Conservation (phyloP, 495 filamentous ascomycete species). For the Neurospora hispaniola region DNA sequence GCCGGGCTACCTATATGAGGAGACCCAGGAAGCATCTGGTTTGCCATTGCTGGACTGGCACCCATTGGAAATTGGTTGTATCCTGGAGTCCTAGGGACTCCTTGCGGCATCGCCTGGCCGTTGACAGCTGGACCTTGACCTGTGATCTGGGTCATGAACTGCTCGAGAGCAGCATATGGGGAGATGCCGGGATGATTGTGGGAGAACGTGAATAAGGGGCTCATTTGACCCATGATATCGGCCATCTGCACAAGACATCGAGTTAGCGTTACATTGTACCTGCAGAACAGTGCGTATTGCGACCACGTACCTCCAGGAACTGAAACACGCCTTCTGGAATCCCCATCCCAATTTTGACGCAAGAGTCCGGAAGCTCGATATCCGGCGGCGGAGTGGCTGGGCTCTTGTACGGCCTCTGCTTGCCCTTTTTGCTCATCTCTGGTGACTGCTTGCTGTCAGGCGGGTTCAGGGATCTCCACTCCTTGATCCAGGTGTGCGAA, state of each 20-base stretch:
- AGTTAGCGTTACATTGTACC: neutral
- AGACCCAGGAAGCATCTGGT: slow-evolving; percentile 49
- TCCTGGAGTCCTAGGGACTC: slow-evolving; percentile 35
- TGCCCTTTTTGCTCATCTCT: slow-evolving; percentile 62
- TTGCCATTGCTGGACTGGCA: slow-evolving; percentile 43
- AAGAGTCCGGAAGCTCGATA: slow-evolving; percentile 51
- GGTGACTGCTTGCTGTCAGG: slow-evolving; percentile 60
- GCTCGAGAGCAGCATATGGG: slow-evolving; percentile 51
- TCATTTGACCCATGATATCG: slow-evolving; percentile 68
- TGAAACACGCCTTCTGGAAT: slow-evolving; percentile 50
- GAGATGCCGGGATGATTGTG: slow-evolving; percentile 46
- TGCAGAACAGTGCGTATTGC: neutral
- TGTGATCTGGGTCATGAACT: slow-evolving; percentile 41
- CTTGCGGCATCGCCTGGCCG: slow-evolving; percentile 30
- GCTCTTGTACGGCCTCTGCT: slow-evolving; percentile 36
- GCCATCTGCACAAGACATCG: slow-evolving; percentile 41
- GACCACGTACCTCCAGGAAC: slow-evolving; percentile 54
- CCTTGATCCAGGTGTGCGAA: slow-evolving; percentile 44
- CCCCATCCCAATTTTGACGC: slow-evolving; percentile 49
- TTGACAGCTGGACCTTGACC: slow-evolving; percentile 24
- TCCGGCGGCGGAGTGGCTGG: slow-evolving; percentile 42
- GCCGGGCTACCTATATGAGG: slow-evolving; percentile 49
- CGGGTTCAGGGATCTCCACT: slow-evolving; percentile 40
- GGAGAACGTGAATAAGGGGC: slow-evolving; percentile 51
- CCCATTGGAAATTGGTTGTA: slow-evolving; percentile 41